Base-by-base conservation (phyloP, 2,329 filamentous ascomycete genomes). In the Colletotrichum viniferum region DNA sequence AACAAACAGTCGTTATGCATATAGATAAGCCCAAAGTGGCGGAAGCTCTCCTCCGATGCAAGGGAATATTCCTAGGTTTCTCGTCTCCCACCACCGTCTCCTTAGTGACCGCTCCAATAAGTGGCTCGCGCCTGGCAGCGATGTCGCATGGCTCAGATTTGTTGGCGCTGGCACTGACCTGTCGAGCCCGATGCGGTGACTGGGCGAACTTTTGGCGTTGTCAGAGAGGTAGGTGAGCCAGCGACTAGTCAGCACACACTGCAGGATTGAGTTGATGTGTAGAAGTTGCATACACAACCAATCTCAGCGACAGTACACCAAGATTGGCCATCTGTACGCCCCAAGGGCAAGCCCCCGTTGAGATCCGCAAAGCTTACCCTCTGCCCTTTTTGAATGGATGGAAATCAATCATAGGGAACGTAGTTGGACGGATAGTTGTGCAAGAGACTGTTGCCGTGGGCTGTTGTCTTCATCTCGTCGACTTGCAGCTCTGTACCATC, bases 151-250 rank as follows among this genome's bases (percentile, higher is more conserved):
- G 67, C 65, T 71, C 60, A 56, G 52, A 66, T 14, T 48, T 56
- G 14, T 28, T 65, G 60, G 56, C 55, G 38, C 14, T 75, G 73
- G 34, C 68, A 66, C 38, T 62, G 38, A 43, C 62, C 43, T 32
- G 43, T 26, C 14, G 62, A 56, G 69, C 55, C 43, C 60, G 62
- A 68, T 73, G 69, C 36, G 62, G 62, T 72, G 69, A 67, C 38
- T 62, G 69, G n/a, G 38, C 55, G 21, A 68, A 63, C 72, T 58
- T 56, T 58, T 68, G 69, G 69, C 63, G 60, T 66, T 71, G 62
- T 56, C 38, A 26, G 63, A 34, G 68, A 71, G 62, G 32, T 32
- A 34, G 61, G 21, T 16, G 30, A 63, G 34, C 21, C 8, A 63
- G 4, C 10, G 24, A 63, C 61, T 21, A 52, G 43, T 52, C 43